Percentiles rank a stretch among this genome's conserved stretches.
These are phyloP conservation scores for Echinosophora koreensis DNA, from an alignment of 306 rosid species.

Conservation along the genomic window DNA sequence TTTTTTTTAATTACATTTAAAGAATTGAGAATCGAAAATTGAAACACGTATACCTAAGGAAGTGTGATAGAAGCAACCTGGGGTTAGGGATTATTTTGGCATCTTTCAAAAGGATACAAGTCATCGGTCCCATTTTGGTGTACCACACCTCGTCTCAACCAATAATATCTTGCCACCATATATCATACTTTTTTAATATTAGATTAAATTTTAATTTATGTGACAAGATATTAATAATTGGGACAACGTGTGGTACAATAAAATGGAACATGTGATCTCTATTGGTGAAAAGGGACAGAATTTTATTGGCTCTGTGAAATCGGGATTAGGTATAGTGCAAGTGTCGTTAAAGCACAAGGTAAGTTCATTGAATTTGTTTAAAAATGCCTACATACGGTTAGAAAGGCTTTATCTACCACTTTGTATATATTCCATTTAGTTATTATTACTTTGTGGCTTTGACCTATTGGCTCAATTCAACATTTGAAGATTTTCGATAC, in stretches of 20 bases:
- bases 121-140: no score
- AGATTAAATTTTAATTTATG: no score
- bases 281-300: background rate
- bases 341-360: constrained; percentile 50
- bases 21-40: constrained; percentile 36
- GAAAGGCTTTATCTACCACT: constrained; percentile 35
- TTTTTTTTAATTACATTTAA: constrained; percentile 13
- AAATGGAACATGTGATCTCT: no score
- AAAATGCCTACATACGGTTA: constrained; percentile 36
- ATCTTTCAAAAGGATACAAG: background rate
- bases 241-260: no score
- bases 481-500: constrained; percentile 53
- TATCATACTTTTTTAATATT: no score
- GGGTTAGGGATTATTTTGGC: constrained; percentile 38
- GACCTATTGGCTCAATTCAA: constrained; percentile 46
- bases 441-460: constrained; percentile 39
- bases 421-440: constrained; percentile 33
- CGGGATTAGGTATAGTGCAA: constrained; percentile 69
- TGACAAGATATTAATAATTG: no score
- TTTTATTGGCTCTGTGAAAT: constrained; percentile 17
- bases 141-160: no score
- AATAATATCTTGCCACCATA: no score
- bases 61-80: constrained; percentile 52
- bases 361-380: constrained; percentile 47
- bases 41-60: constrained; percentile 40